Evolutionary conservation across 768 basidiomycete genomes (phyloP).

Genomic region (Macrolepiota fuliginosa): DNA sequence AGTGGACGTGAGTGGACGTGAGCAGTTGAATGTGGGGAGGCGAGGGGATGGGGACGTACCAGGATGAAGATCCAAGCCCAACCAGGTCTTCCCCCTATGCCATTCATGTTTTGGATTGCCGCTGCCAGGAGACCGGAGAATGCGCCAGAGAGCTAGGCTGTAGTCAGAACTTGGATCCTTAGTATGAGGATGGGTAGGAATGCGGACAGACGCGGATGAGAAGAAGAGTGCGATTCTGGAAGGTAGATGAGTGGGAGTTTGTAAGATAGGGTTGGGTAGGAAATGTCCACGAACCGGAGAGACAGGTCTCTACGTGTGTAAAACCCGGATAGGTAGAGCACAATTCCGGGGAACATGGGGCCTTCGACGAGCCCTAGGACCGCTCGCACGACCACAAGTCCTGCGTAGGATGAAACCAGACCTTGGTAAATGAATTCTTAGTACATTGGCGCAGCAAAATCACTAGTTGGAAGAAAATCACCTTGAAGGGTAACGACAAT

Average conservation of each 20-base stretch:
- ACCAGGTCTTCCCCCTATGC: constrained; percentile 45
- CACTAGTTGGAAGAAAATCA: background rate
- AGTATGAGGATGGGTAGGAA: background rate
- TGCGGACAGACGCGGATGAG: constrained; percentile 32
- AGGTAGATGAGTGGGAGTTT: background rate
- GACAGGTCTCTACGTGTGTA: constrained; percentile 34
- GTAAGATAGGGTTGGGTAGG: background rate
- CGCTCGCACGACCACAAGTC: constrained; percentile 48
- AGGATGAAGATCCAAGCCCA: constrained; percentile 44
- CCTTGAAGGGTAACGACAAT: constrained; percentile 44
- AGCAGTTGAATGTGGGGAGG: no score
- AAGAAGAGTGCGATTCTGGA: constrained; percentile 39
- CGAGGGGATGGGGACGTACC: constrained; percentile 12
- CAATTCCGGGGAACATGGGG: constrained; percentile 36
- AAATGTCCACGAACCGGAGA: constrained; percentile 22
- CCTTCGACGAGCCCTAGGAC: constrained; percentile 55
- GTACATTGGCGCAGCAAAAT: background rate
- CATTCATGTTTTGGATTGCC: constrained; percentile 57
- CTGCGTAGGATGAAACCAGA: constrained; percentile 41
- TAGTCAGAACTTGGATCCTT: background rate
- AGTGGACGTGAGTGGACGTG: background rate
- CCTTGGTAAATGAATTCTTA: constrained; percentile 27
- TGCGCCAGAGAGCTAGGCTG: constrained; percentile 44
- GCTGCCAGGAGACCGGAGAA: constrained; percentile 66
- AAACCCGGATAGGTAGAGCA: constrained; percentile 40